A percentile compares a stretch with the other conserved stretches of the same genome.
phyloP scores from a whole-genome alignment of 2,329 filamentous ascomycete species.

The Paraconiothyrium sp. region DNA sequence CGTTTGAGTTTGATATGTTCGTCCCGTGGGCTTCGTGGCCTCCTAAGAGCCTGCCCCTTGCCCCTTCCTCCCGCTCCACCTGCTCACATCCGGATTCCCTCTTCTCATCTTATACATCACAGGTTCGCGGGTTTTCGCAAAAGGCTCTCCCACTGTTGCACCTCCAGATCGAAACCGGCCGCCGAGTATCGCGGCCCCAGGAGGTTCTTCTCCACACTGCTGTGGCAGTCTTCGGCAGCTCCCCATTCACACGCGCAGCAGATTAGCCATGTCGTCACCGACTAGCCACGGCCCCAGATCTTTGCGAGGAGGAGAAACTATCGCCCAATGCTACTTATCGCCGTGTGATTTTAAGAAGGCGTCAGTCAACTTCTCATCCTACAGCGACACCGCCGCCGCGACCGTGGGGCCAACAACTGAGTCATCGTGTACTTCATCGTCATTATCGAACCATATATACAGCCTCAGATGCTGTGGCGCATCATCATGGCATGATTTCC shows the following conservation, averaged over 20 bases:
- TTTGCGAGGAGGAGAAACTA: conserved; percentile 52
- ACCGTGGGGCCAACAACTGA: conserved; percentile 62
- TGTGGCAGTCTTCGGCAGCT: conserved; percentile 60
- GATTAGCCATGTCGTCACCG: conserved; percentile 60
- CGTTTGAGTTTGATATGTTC: background rate
- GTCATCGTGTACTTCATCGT: conserved; percentile 38
- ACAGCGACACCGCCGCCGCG: conserved; percentile 60
- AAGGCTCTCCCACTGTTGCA: conserved; percentile 40
- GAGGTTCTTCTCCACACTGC: conserved; percentile 62
- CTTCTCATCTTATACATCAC: conserved; percentile 5
- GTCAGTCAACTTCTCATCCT: conserved; percentile 42
- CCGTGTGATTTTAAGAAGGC: conserved; percentile 28
- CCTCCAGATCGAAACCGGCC: conserved; percentile 33
- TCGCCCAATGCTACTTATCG: conserved; percentile 36
- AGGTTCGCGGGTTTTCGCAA: conserved; percentile 34
- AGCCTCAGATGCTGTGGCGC: conserved; percentile 56
- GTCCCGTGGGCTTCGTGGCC: background rate
- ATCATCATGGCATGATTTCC: conserved; percentile 56
- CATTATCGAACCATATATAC: conserved; percentile 53
- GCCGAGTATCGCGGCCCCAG: conserved; percentile 54
- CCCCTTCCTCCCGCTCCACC: background rate
- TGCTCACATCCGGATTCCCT: background rate
- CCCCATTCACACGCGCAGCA: conserved; percentile 56
- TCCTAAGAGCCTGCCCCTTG: background rate
- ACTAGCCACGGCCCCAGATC: conserved; percentile 58